Evolutionary conservation across 768 basidiomycete species (phyloP).

Genomic region (Cyclocybe aegerita): DNA sequence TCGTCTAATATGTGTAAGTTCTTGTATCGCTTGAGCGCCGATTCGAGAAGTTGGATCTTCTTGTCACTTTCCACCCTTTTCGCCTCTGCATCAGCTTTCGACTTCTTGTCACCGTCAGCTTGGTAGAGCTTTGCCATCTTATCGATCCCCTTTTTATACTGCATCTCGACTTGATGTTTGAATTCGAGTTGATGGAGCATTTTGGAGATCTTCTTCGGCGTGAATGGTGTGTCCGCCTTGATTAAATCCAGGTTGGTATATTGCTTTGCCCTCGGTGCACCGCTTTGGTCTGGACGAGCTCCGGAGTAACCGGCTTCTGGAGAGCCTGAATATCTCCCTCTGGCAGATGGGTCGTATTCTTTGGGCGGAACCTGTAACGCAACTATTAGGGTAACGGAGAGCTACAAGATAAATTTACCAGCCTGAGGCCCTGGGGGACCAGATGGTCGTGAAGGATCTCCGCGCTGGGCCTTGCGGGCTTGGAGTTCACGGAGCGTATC

Average conservation of each 20-base stretch:
- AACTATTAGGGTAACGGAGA: neutral
- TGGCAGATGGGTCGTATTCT: conserved; percentile 40
- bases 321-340: conserved; percentile 36
- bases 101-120: conserved; percentile 96
- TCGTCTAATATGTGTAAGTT: conserved; percentile 92
- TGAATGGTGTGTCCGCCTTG: conserved; percentile 96
- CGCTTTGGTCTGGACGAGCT: conserved; percentile 35
- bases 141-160: conserved; percentile 97
- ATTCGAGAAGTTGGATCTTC: conserved; percentile 91
- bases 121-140: conserved; percentile 98
- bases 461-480: conserved; percentile 64
- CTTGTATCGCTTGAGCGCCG: conserved; percentile 95
- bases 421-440: conserved; percentile 45
- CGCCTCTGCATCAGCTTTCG: conserved; percentile 88
- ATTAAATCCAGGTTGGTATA: conserved; percentile 91
- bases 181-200: conserved; percentile 99
- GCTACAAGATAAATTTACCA: conserved; percentile 5
- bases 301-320: conserved; percentile 35
- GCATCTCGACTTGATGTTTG: conserved; percentile 97
- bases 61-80: conserved; percentile 94
- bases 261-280: conserved; percentile 54
- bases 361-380: conserved; percentile 50
- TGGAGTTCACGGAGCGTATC: conserved; percentile 82
- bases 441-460: conserved; percentile 55
- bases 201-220: conserved; percentile 91